Base-by-base conservation (phyloP, 2,329 filamentous ascomycete species). In the Colletotrichum kahawae region DNA sequence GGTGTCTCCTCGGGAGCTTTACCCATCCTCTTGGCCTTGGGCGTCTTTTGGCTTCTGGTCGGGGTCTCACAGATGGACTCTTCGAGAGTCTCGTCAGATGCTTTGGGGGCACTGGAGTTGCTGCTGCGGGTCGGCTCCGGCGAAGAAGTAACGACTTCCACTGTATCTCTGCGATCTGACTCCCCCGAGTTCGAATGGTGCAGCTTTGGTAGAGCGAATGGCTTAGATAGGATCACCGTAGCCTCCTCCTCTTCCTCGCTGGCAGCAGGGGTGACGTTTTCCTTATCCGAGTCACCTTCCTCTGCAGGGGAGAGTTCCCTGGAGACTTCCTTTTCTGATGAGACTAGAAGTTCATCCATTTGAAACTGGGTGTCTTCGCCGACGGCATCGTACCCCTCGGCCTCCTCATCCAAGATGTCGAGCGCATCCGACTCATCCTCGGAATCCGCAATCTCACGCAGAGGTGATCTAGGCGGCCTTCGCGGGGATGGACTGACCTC, bases 391-490 rank as follows among this genome's bases (percentile, higher is more conserved):
- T 76, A 76, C 10, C 78, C 77, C 27, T 77, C 75, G 16, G 72
- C 51, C 5, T 77, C 74, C 12, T 77, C 76, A 18, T 77, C 74
- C 31, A 75, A 29, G 12, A 75, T 63, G 21, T 75, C 73, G 16
- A 75, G 69, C 3, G 74, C 72, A 7, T 77, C 60, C 62, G 79
- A 66, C 8, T 88, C 87, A 13, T 86, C 87, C 48, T 90, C 88
- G 2, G 88, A 89, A 74, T 90, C 88, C 1, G 88, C 87, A 34
- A 90, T 89, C 71, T 89, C 87, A n/a, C 67, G 62, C 5, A 70
- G 31, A 54, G 68, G 76, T n/a, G 54, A 70, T 24, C 66, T 70
- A 34, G 38, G 43, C 3, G 60, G 75, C 21, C 69, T 33, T 13
- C 71, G 36, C 13, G 75, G 76, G 29, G 70, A 77, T 21, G 67